Conservation (phyloP, 2,329 filamentous ascomycete species). For the Pyricularia grisea region DNA sequence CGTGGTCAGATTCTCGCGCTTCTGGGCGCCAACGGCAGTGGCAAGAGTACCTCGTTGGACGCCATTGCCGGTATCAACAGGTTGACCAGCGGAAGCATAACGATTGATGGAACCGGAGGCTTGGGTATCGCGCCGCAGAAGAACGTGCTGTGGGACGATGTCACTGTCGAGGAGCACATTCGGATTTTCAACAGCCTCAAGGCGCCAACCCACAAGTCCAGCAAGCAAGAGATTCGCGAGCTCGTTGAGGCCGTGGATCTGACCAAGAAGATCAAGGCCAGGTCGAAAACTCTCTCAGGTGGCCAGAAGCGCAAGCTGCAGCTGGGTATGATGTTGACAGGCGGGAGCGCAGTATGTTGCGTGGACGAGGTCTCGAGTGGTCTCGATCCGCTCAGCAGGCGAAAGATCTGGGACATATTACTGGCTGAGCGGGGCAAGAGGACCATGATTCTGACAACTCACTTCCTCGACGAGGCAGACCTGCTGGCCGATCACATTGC, state of each 20-base stretch:
- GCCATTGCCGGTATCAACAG: conserved; percentile 76
- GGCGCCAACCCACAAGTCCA: conserved; percentile 44
- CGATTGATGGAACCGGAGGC: conserved; percentile 67
- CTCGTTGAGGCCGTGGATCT: conserved; percentile 68
- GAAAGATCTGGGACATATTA: conserved; percentile 92
- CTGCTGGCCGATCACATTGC: conserved; percentile 81
- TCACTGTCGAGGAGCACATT: conserved; percentile 81
- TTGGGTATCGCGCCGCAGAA: conserved; percentile 86
- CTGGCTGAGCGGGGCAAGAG: conserved; percentile 72
- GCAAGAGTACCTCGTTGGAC: conserved; percentile 84
- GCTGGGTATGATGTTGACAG: conserved; percentile 90
- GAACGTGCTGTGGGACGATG: conserved; percentile 86
- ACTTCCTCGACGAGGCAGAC: conserved; percentile 91
- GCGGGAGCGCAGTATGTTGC: conserved; percentile 79
- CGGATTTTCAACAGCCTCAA: conserved; percentile 78
- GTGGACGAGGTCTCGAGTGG: conserved; percentile 88
- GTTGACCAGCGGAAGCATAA: conserved; percentile 66
- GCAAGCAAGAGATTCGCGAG: conserved; percentile 47
- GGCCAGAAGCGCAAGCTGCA: conserved; percentile 91
- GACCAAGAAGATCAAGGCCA: conserved; percentile 60
- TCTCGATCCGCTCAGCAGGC: conserved; percentile 73
- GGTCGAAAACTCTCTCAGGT: conserved; percentile 71
- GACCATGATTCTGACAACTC: conserved; percentile 82
- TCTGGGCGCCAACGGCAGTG: conserved; percentile 81
- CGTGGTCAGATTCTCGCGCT: conserved; percentile 79